Conservation (phyloP, 192 early-diverging fungal genomes). For the Spinellus fusiger region DNA sequence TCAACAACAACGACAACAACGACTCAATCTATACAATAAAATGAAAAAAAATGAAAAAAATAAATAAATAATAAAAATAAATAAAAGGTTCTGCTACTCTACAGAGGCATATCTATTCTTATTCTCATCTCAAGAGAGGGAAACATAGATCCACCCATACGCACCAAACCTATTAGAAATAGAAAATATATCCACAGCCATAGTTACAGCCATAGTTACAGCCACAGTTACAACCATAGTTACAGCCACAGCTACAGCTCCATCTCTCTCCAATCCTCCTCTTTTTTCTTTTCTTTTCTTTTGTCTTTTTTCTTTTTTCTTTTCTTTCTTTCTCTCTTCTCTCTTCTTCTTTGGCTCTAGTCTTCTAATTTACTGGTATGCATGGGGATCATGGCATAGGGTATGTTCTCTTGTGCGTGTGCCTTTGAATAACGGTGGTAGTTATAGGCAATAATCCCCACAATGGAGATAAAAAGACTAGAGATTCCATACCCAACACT, state of each 20-base stretch:
- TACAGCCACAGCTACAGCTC: too few species aligned
- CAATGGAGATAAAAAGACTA: conserved; percentile 50
- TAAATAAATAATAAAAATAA: too few species aligned
- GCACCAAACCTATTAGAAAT: too few species aligned
- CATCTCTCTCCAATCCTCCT: too few species aligned
- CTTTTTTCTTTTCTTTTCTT: background rate
- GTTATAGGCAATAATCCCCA: conserved; percentile 52
- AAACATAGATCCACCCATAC: too few species aligned
- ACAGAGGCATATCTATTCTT: conserved; percentile 1
- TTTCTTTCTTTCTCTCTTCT: background rate
- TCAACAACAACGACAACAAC: too few species aligned
- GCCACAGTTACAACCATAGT: too few species aligned
- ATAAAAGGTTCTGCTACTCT: too few species aligned
- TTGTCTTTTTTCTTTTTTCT: background rate
- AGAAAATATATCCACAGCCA: conserved; percentile 3
- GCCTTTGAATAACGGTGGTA: conserved; percentile 27
- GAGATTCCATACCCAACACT: background rate
- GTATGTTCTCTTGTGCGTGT: background rate
- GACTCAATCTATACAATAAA: too few species aligned
- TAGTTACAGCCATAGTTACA: too few species aligned
- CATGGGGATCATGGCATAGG: conserved; percentile 13
- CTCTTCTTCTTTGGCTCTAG: conserved; percentile 1
- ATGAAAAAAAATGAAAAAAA: too few species aligned
- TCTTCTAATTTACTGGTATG: conserved; percentile 12
- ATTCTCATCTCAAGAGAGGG: too few species aligned